Base-by-base conservation (phyloP, 1,139 yeast genomes). In the Taphrina wiesneri region DNA sequence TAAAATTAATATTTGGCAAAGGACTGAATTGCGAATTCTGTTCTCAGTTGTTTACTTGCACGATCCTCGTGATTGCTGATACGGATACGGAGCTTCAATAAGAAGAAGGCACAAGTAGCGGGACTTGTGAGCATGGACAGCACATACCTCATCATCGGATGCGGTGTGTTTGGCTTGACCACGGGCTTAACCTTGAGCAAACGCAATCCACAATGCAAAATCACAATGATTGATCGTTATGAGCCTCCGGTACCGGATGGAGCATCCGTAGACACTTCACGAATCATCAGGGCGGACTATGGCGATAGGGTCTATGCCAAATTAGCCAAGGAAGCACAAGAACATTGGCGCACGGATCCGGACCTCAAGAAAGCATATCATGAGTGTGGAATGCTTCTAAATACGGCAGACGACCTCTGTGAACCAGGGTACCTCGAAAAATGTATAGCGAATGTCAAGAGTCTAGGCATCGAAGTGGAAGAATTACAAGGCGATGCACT, bases 161-260 rank as follows among this genome's bases (percentile, higher is more conserved):
- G 82, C 0, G 83, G 83, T 26, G 81, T 79, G 7, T 81, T 80
- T 74, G 84, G 84, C 0, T 74, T 81, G 26, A 79, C 83, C n/a
- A 74, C 80, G 5, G 81, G 82, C 2, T 73, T 75, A 17, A 73
- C 78, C 34, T 72, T 81, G 23, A 73, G 77, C 0, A 56, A 59
- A 11, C 54, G 56, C n/a, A 2, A 47, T 23, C 70, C 70, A 13
- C 68, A 69, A 64, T 70, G 63, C 7, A 67, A 76, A 53, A 72
- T 79, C 63, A 74, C 76, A 2, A 71, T 79, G 1, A 74, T 74
- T 68, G 82, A 80, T 63, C 72, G 77, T 56, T 65, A 74, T 25
- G 77, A 76, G 56, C 74, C 78, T 13, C 73, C 75, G 28, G 81
- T 79, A 3, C 77, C 79, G 3, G 80, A 78, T 62, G 75, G 79